Conservation (phyloP, 169 alveolate genomes). For the Plasmodium malariae region DNA sequence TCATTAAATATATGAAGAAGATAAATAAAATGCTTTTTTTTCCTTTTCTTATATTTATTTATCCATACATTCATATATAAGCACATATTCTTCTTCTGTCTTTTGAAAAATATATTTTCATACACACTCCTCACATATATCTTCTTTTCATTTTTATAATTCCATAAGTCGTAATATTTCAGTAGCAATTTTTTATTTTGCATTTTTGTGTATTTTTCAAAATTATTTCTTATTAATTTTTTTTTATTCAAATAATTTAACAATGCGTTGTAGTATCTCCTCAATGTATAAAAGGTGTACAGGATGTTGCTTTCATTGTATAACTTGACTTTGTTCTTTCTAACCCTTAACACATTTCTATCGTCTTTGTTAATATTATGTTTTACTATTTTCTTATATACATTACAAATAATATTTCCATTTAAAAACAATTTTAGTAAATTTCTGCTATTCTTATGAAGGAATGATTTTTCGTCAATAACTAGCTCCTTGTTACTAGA, state of each 20-base stretch:
- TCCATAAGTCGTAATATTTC: conserved; percentile 47
- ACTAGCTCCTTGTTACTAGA: background rate
- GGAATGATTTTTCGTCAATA: conserved; percentile 38
- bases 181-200: background rate
- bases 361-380: background rate
- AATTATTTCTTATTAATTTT: conserved; percentile 2
- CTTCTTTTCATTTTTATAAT: conserved; percentile 27
- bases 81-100: background rate
- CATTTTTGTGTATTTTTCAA: background rate
- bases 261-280: conserved; percentile 4
- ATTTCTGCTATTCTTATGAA: conserved; percentile 37
- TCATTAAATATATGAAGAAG: conserved; percentile 53
- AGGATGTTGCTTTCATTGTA: conserved; percentile 42
- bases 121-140: conserved; percentile 8
- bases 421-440: conserved; percentile 37
- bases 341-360: background rate
- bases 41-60: conserved; percentile 46
- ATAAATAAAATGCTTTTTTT: conserved; percentile 49
- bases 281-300: conserved; percentile 16
- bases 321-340: conserved; percentile 15
- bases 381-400: conserved; percentile 9
- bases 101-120: conserved; percentile 18
- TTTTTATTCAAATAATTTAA: background rate
- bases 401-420: conserved; percentile 27
- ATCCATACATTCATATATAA: conserved; percentile 8